A percentile compares a stretch with the other conserved stretches of the same genome.
Evolutionary conservation across 768 basidiomycete species (phyloP).

Genomic region (Tephrocybe sp.): DNA sequence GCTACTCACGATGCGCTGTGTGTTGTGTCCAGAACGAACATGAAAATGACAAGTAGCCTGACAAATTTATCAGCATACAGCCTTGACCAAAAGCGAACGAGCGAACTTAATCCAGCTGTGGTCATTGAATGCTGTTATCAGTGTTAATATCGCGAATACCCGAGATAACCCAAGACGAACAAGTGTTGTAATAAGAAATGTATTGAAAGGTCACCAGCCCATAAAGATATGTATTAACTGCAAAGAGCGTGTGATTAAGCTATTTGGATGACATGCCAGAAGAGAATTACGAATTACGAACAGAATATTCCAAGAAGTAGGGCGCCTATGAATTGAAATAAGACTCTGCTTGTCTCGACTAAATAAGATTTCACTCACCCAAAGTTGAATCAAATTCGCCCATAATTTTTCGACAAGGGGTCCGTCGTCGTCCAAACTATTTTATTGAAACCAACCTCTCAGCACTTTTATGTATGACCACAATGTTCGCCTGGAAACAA

Average conservation of each 20-base stretch:
- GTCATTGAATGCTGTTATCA: slow-evolving; percentile 10
- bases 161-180: slow-evolving; percentile 5
- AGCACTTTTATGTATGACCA: too few species aligned
- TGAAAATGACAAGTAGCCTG: slow-evolving; percentile 6
- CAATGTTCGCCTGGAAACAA: too few species aligned
- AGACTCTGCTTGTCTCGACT: neutral
- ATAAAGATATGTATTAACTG: slow-evolving; percentile 23
- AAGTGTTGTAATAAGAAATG: slow-evolving; percentile 13
- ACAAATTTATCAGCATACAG: neutral
- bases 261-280: neutral
- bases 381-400: slow-evolving; percentile 8
- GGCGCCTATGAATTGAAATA: slow-evolving; percentile 13
- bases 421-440: neutral
- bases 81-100: neutral
- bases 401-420: neutral
- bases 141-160: neutral
- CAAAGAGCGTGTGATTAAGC: neutral
- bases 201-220: slow-evolving; percentile 22
- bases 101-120: slow-evolving; percentile 11
- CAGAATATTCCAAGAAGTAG: slow-evolving; percentile 22
- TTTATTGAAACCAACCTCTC: too few species aligned
- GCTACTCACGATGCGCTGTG: slow-evolving; percentile 12
- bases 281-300: slow-evolving; percentile 6
- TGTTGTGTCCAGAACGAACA: slow-evolving; percentile 10
- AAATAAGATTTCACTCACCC: slow-evolving; percentile 6